Base-by-base conservation (phyloP, 345 rosid species). In the Corchorus capsularis region DNA sequence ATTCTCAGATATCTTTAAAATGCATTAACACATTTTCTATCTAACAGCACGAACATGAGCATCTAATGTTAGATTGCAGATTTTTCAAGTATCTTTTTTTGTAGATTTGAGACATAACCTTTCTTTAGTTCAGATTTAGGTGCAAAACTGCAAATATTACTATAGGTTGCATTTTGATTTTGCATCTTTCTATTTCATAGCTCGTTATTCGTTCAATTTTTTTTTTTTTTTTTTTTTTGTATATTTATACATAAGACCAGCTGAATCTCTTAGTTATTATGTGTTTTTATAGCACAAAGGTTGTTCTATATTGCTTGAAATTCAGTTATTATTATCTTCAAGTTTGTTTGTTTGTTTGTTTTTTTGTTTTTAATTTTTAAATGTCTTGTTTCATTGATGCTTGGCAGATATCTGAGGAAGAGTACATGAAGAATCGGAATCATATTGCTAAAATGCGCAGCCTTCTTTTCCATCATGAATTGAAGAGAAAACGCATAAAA, bases 381-480 rank as follows among this genome's bases (percentile, higher is more conserved):
- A 45, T 14, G 15, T 75, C 39, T 73, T 50, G 57, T 77, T 46
- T 76, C 47, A 64, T 70, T 74, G 77, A 61, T 84, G 76, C 39
- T 60, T 73, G 66, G 73, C 87, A 96, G 99, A 83, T 87, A 76
- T 90, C 99, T 35, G 69, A 81, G 73, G 97, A 93, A 89, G 98
- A 93, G 75, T 89, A 88, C 75, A 80, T 79, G 71, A 87, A 84
- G 67, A 74, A 81, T 74, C 88, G 83, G 66, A 43, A 90, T 82
- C 92, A 86, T 69, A 78, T 87, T 47, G 96, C 98, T 47, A 96
- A 92, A 84, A 89, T 92, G 92, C 91, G 97, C 76, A 88, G 87
- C 80, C 90, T 96, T 77, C 95, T 96, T 77, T 96, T 92, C 79
- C 94, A 87, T 34, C 97, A 96, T 71, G 99, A 96, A 79, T 56